phyloP scores from a whole-genome alignment of 73 alveolate genomes.

The Paramecium bursaria region DNA sequence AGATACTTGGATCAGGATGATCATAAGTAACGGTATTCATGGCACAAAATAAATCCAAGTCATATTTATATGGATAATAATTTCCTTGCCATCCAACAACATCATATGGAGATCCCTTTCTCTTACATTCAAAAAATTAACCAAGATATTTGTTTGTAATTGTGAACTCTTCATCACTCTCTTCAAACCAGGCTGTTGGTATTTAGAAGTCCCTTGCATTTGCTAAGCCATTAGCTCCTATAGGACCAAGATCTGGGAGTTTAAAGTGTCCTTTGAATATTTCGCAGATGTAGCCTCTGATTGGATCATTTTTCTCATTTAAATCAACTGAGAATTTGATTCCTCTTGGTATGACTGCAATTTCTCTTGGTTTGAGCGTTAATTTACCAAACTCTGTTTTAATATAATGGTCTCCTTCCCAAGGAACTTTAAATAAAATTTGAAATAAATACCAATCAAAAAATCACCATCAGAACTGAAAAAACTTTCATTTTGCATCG shows the following conservation, averaged over 20 bases:
- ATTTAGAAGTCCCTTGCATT: conserved; percentile 83
- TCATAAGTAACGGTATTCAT: conserved; percentile 89
- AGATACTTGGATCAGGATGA: conserved; percentile 95
- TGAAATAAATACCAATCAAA: conserved; percentile 19
- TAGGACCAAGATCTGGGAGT: conserved; percentile 94
- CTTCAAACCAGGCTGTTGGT: conserved; percentile 87
- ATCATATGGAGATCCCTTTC: conserved; percentile 81
- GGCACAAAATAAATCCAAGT: conserved; percentile 79
- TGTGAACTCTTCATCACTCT: conserved; percentile 72
- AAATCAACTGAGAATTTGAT: conserved; percentile 83
- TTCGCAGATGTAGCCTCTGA: conserved; percentile 90
- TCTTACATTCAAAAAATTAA: conserved; percentile 72
- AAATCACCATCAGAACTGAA: conserved; percentile 89
- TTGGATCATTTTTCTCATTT: conserved; percentile 61
- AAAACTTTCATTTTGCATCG: conserved; percentile 82
- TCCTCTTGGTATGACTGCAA: conserved; percentile 89
- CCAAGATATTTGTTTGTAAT: conserved; percentile 79
- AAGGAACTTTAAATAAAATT: conserved; percentile 75
- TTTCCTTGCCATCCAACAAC: conserved; percentile 96
- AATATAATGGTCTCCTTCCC: conserved; percentile 78
- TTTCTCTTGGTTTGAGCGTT: conserved; percentile 78
- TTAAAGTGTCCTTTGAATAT: conserved; percentile 81
- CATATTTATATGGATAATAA: conserved; percentile 87
- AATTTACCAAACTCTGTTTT: conserved; percentile 86
- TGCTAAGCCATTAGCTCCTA: conserved; percentile 93